Conservation (phyloP, 495 filamentous ascomycete species). For the Penicillium fimorum region DNA sequence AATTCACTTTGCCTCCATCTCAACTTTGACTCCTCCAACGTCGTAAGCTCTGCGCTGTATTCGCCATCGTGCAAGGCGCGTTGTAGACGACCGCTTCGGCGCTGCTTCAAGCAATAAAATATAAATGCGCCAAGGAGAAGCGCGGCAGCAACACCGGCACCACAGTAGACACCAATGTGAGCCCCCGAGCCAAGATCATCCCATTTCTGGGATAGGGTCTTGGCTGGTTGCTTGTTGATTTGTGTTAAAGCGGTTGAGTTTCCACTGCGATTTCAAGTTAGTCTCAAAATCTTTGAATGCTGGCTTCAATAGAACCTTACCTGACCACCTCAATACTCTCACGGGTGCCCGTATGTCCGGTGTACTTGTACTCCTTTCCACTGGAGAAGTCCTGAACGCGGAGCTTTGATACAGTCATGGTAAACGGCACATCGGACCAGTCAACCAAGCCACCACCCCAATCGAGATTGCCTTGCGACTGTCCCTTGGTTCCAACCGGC, state of each 20-base stretch:
- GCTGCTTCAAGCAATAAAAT: constrained; percentile 19
- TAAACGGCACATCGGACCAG: constrained; percentile 56
- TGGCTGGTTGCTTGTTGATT: constrained; percentile 29
- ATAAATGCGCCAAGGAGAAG: constrained; percentile 9
- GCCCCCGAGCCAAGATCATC: constrained; percentile 48
- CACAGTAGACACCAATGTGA: constrained; percentile 38
- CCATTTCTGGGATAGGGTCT: constrained; percentile 55
- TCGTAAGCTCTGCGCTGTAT: constrained; percentile 10
- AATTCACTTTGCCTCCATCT: constrained; percentile 19
- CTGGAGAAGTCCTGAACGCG: constrained; percentile 36
- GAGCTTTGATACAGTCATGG: constrained; percentile 58
- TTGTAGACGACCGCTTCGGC: constrained; percentile 19
- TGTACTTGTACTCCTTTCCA: constrained; percentile 37
- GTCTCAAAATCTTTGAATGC: constrained; percentile 28
- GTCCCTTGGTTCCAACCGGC: constrained; percentile 40
- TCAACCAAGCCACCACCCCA: constrained; percentile 75
- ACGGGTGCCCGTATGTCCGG: constrained; percentile 29
- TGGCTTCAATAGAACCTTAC: constrained; percentile 40
- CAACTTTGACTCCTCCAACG: constrained; percentile 9
- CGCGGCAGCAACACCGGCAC: constrained; percentile 12
- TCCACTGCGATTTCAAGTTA: constrained; percentile 35
- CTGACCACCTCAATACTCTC: constrained; percentile 41
- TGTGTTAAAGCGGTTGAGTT: constrained; percentile 54
- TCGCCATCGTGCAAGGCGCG: constrained; percentile 18
- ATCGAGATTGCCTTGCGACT: constrained; percentile 49